Conservation (phyloP, 768 basidiomycete species). For the Xerocomellus amylosporus region DNA sequence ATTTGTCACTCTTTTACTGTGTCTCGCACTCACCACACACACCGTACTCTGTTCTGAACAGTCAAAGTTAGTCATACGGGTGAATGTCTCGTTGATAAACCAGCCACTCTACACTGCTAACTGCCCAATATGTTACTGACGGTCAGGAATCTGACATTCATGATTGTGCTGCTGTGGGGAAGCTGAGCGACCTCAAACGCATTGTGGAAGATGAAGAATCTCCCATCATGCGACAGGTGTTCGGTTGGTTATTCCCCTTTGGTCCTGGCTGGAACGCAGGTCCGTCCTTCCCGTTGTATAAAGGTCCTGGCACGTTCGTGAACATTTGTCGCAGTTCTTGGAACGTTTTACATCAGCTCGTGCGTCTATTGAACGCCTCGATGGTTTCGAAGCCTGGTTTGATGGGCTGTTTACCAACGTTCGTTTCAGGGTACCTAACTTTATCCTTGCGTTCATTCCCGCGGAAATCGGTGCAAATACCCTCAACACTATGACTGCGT, state of each 20-base stretch:
- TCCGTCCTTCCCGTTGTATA: slow-evolving; percentile 22
- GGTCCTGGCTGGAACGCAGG: slow-evolving; percentile 86
- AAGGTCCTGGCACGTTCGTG: slow-evolving; percentile 18
- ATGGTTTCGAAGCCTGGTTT: slow-evolving; percentile 16
- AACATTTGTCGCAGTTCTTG: slow-evolving; percentile 52
- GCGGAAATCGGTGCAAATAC: slow-evolving; percentile 81
- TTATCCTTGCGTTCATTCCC: slow-evolving; percentile 92
- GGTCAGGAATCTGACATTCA: slow-evolving; percentile 44
- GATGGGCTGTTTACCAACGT: slow-evolving; percentile 22
- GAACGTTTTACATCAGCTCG: slow-evolving; percentile 97
- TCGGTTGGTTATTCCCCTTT: slow-evolving; percentile 83
- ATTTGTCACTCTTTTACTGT: slow-evolving; percentile 46
- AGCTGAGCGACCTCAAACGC: slow-evolving; percentile 57
- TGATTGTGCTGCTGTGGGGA: slow-evolving; percentile 39
- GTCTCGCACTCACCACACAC: slow-evolving; percentile 22
- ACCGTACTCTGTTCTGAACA: slow-evolving; percentile 20
- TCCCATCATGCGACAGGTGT: slow-evolving; percentile 75
- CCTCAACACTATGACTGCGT: slow-evolving; percentile 91
- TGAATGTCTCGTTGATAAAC: slow-evolving; percentile 18
- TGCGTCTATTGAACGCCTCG: slow-evolving; percentile 41
- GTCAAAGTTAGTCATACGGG: slow-evolving; percentile 30
- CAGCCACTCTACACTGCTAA: slow-evolving; percentile 2
- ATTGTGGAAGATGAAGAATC: slow-evolving; percentile 63
- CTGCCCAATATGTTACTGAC: slow-evolving; percentile 7
- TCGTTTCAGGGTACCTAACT: slow-evolving; percentile 76